A percentile compares a stretch with the other conserved stretches of the same genome.
Evolutionary conservation across 768 basidiomycete genomes (phyloP).

Genomic region (Daedaleopsis nitida): DNA sequence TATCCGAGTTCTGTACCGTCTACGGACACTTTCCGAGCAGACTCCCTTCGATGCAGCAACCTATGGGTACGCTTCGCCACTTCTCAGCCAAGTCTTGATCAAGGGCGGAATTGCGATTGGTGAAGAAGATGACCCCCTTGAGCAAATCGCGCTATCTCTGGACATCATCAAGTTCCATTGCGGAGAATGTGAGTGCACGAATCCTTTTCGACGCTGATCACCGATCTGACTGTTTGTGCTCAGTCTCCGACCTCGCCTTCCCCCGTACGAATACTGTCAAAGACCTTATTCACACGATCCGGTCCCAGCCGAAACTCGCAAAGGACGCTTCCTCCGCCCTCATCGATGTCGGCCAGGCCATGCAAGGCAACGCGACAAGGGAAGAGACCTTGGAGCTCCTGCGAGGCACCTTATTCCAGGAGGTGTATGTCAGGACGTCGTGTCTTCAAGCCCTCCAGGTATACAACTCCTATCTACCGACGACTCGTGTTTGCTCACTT

Average conservation of each 20-base stretch:
- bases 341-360: slow-evolving; percentile 78
- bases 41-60: slow-evolving; percentile 83
- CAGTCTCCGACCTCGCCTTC: slow-evolving; percentile 72
- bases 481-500: not conserved
- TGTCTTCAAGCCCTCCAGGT: slow-evolving; percentile 93
- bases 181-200: slow-evolving; percentile 61
- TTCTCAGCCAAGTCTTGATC: slow-evolving; percentile 67
- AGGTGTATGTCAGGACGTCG: slow-evolving; percentile 84
- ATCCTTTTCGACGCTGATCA: not conserved
- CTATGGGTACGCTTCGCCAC: slow-evolving; percentile 77
- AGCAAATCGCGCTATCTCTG: slow-evolving; percentile 76
- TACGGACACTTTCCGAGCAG: slow-evolving; percentile 81
- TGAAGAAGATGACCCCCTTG: slow-evolving; percentile 75
- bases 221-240: not conserved
- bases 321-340: slow-evolving; percentile 85
- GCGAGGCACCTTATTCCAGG: slow-evolving; percentile 76
- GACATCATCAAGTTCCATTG: slow-evolving; percentile 73
- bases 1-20: slow-evolving; percentile 81
- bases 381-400: slow-evolving; percentile 71
- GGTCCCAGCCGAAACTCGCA: slow-evolving; percentile 74
- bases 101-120: slow-evolving; percentile 67
- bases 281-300: slow-evolving; percentile 71
- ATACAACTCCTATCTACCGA: not conserved
- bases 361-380: slow-evolving; percentile 60
- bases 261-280: slow-evolving; percentile 73